Conservation (phyloP, 1,284 basidiomycete genomes). For the Fomitopsis betulina region DNA sequence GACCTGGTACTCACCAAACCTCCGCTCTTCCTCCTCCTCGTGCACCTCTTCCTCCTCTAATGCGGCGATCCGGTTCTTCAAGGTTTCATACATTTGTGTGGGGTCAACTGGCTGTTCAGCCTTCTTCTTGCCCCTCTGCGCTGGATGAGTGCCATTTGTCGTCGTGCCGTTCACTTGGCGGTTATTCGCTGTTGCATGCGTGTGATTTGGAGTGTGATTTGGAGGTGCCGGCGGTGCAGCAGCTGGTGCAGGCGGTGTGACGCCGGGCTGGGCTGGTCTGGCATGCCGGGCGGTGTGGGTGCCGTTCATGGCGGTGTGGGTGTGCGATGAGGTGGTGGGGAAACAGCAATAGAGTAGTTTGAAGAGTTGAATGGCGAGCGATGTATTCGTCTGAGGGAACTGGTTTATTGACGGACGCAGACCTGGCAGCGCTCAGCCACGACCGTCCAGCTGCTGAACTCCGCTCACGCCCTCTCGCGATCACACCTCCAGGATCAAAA, state of each 20-base stretch:
- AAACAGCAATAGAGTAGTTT: slow-evolving; percentile 9
- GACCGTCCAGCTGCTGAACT: background rate
- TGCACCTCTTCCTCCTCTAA: slow-evolving; percentile 80
- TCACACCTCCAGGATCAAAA: background rate
- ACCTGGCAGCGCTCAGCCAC: background rate
- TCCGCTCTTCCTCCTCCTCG: slow-evolving; percentile 77
- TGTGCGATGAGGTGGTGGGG: slow-evolving; percentile 4
- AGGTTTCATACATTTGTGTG: slow-evolving; percentile 77
- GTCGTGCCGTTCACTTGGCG: slow-evolving; percentile 26
- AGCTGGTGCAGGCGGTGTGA: slow-evolving; percentile 53
- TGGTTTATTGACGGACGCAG: slow-evolving; percentile 1
- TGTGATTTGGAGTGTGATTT: slow-evolving; percentile 16
- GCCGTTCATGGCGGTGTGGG: slow-evolving; percentile 36
- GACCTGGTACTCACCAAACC: slow-evolving; percentile 50
- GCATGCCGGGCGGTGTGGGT: slow-evolving; percentile 27
- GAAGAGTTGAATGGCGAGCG: slow-evolving; percentile 8
- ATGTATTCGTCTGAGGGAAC: background rate
- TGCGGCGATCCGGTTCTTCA: slow-evolving; percentile 80
- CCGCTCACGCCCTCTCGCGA: background rate
- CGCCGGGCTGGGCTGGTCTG: slow-evolving; percentile 47
- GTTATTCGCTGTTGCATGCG: slow-evolving; percentile 17
- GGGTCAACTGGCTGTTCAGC: slow-evolving; percentile 71
- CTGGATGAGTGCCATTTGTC: slow-evolving; percentile 28
- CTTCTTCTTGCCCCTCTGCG: slow-evolving; percentile 55
- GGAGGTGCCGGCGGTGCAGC: slow-evolving; percentile 44